Conservation (phyloP, 2,329 filamentous ascomycete genomes). For the Xylariaceae sp. region DNA sequence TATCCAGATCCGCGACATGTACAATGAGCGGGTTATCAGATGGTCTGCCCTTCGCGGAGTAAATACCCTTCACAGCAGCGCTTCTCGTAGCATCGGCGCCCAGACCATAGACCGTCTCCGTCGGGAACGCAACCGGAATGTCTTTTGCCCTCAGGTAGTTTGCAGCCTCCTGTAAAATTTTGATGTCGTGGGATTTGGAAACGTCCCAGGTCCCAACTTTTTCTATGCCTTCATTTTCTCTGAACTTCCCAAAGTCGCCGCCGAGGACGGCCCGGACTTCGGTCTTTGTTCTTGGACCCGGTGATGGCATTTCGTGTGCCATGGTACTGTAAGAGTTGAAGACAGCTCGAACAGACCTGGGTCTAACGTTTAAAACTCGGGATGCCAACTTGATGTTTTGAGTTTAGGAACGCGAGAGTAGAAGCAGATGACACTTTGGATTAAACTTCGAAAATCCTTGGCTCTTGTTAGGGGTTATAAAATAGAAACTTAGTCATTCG, state of each 20-base stretch:
- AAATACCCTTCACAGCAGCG: conserved; percentile 82
- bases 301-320: conserved; percentile 27
- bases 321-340: conserved; percentile 29
- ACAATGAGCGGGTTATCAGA: conserved; percentile 95
- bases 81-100: conserved; percentile 92
- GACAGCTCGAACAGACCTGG: conserved; percentile 26
- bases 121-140: conserved; percentile 87
- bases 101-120: conserved; percentile 94
- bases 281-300: conserved; percentile 17
- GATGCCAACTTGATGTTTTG: conserved; percentile 27
- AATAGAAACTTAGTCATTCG: neutral
- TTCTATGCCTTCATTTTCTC: conserved; percentile 21
- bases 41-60: conserved; percentile 80
- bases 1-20: conserved; percentile 75
- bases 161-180: conserved; percentile 57
- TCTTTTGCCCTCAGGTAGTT: conserved; percentile 57
- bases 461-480: neutral
- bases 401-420: neutral
- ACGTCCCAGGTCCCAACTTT: conserved; percentile 28
- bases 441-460: neutral
- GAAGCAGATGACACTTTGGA: neutral
- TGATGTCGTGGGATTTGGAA: conserved; percentile 20
- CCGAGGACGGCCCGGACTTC: conserved; percentile 24
- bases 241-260: conserved; percentile 26
- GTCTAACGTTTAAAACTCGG: conserved; percentile 13